Base-by-base conservation (phyloP, 2,329 filamentous ascomycete genomes). In the Mycosphaerella arachidis region DNA sequence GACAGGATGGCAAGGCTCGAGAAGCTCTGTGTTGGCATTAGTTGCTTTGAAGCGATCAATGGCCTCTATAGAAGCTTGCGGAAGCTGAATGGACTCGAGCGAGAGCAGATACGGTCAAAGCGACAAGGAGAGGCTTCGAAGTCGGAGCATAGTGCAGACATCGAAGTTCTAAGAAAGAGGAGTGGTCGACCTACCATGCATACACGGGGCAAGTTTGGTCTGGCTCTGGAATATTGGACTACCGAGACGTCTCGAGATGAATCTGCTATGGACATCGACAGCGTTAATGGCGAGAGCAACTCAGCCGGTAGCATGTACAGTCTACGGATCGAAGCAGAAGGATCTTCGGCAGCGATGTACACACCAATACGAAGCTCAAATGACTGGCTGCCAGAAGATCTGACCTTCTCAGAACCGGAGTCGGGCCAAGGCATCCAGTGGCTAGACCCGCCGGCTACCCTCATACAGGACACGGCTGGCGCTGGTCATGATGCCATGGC, bases 31-130 rank as follows among this genome's bases (percentile, higher is more conserved):
- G 78, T 82, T 31, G 86, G 85, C 1, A 79, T 93, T 7, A 90
- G 90, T 67, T 90, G 90, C 72, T 89, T 90, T 71, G 88, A 91
- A 71, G 90, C 90, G 0, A 79, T 93, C 48, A 85, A 84, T 4
- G 89, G 89, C 3, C 79, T 95, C 6, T 90, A 88, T 72, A 82
- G 82, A 58, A 90, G 88, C 68, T 76, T 94, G 61, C 79, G 82
- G 60, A 86, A 81, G 66, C 76, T 95, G n/a, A 85, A 89, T 68
- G 79, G 84, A 50, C 88, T 89, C 79, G 90, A 94, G 70, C 76
- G 87, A 61, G 79, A 83, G 58, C 82, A 79, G 63, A 72, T 66
- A 8, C 64, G 60, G 40, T 54, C 58, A 4, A 45, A 86, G 31
- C 80, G 80, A 9, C 78, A 81, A 59, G 81, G 83, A 13, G 52